A percentile compares a stretch with the other conserved stretches of the same genome.
Conservation (phyloP, 2,329 filamentous ascomycete genomes). For the Penicillium paneum region DNA sequence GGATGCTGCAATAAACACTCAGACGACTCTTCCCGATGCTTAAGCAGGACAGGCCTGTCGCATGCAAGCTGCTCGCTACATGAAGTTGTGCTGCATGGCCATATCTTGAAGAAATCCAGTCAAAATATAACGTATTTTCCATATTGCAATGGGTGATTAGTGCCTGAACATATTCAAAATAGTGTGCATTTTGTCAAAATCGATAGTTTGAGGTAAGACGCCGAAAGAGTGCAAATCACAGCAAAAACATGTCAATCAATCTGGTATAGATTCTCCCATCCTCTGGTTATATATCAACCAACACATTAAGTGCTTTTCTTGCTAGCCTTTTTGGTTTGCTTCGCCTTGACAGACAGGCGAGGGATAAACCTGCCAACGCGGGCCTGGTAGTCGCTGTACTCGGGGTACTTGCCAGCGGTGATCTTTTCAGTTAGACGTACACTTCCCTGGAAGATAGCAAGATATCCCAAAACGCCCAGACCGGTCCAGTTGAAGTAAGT, state of each 20-base stretch:
- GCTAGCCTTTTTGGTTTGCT: slow-evolving; percentile 21
- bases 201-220: background rate
- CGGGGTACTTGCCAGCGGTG: slow-evolving; percentile 76
- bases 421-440: slow-evolving; percentile 84
- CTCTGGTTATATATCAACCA: background rate
- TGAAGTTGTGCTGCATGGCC: background rate
- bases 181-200: background rate
- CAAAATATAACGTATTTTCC: background rate
- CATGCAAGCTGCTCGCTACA: slow-evolving; percentile 2
- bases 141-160: background rate
- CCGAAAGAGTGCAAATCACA: background rate
- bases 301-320: slow-evolving; percentile 21
- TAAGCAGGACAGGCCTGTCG: background rate
- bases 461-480: slow-evolving; percentile 64
- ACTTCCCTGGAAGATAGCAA: slow-evolving; percentile 83
- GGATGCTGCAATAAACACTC: background rate
- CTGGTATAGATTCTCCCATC: background rate
- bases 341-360: slow-evolving; percentile 35
- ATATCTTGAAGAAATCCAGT: background rate
- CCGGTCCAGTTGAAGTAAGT: slow-evolving; percentile 75
- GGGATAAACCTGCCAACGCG: slow-evolving; percentile 83
- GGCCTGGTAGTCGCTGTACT: slow-evolving; percentile 80
- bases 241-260: background rate
- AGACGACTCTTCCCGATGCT: background rate
- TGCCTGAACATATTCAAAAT: background rate